Percentiles rank a stretch among this genome's conserved stretches.
phyloP scores from a whole-genome alignment of 1,284 basidiomycete species.

The Leccinum laetum region DNA sequence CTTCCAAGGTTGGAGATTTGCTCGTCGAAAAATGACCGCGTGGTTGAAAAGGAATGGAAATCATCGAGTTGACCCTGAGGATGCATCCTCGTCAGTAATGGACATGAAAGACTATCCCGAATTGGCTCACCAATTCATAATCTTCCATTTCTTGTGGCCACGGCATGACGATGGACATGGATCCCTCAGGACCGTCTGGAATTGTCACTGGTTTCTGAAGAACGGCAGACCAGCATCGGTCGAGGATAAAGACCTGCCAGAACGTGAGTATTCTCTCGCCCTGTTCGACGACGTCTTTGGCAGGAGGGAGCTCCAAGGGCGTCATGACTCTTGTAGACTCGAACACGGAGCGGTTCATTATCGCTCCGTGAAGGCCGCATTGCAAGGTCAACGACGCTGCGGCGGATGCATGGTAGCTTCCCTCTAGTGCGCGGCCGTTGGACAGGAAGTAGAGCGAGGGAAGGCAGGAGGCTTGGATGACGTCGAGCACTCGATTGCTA shows the following conservation, averaged over 20 bases:
- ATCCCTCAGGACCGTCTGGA: slow-evolving; percentile 34
- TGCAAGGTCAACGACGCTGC: slow-evolving; percentile 68
- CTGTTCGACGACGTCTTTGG: slow-evolving; percentile 54
- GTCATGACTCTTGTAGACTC: slow-evolving; percentile 35
- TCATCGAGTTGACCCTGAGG: slow-evolving; percentile 57
- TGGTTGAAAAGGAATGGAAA: slow-evolving; percentile 52
- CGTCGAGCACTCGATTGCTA: slow-evolving; percentile 57
- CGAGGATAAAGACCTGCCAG: slow-evolving; percentile 70
- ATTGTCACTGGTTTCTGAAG: slow-evolving; percentile 54
- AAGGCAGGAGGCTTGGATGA: slow-evolving; percentile 72
- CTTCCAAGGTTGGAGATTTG: slow-evolving; percentile 46
- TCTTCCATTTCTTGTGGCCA: slow-evolving; percentile 64
- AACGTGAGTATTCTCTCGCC: slow-evolving; percentile 68
- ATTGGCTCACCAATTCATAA: slow-evolving; percentile 52
- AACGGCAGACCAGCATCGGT: slow-evolving; percentile 65
- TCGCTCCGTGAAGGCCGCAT: slow-evolving; percentile 56
- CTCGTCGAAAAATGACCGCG: slow-evolving; percentile 60
- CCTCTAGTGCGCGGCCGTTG: slow-evolving; percentile 70
- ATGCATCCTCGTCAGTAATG: slow-evolving; percentile 14
- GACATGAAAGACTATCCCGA: slow-evolving; percentile 4
- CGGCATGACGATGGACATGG: slow-evolving; percentile 56
- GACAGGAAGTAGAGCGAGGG: slow-evolving; percentile 72
- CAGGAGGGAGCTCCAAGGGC: slow-evolving; percentile 53
- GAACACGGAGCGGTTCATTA: slow-evolving; percentile 39
- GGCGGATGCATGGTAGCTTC: slow-evolving; percentile 68